These are phyloP conservation scores for Acacia crassicarpa DNA, from an alignment of 306 rosid species.

Conservation along the genomic window DNA sequence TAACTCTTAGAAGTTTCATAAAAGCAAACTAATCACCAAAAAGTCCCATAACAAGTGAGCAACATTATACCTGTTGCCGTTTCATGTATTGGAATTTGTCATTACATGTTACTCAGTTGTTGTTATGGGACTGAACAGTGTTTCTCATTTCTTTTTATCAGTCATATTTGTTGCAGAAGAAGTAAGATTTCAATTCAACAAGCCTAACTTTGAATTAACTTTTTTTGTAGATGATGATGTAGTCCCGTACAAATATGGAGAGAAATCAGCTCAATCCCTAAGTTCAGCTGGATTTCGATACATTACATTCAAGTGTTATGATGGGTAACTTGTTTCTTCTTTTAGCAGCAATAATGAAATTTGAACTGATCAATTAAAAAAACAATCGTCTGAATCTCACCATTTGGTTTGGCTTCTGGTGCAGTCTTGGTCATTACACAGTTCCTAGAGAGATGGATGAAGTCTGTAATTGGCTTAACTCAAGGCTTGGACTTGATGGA, in stretches of 20 bases:
- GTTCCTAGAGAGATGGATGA: constrained; percentile 96
- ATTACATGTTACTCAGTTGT: no score
- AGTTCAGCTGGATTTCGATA: constrained; percentile 80
- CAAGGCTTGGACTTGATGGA: constrained; percentile 85
- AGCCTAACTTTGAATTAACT: constrained; percentile 2
- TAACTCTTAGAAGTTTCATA: no score
- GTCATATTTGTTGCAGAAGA: not conserved
- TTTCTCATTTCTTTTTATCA: not conserved
- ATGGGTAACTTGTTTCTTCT: constrained; percentile 57
- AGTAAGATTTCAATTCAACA: not conserved
- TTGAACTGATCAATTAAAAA: not conserved
- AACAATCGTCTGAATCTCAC: not conserved
- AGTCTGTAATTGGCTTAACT: constrained; percentile 82
- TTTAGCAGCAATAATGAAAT: not conserved
- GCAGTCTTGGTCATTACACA: constrained; percentile 97
- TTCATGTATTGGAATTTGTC: no score
- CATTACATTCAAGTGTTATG: constrained; percentile 71
- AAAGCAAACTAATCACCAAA: no score
- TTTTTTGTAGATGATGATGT: constrained; percentile 68
- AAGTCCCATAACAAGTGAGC: no score
- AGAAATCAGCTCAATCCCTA: constrained; percentile 71
- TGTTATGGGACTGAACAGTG: no score
- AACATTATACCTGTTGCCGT: no score
- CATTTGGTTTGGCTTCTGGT: constrained; percentile 25
- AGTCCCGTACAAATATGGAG: constrained; percentile 71